These are phyloP conservation scores for Boletus pseudopeckii DNA, from an alignment of 768 basidiomycete genomes.

Conservation along the genomic window DNA sequence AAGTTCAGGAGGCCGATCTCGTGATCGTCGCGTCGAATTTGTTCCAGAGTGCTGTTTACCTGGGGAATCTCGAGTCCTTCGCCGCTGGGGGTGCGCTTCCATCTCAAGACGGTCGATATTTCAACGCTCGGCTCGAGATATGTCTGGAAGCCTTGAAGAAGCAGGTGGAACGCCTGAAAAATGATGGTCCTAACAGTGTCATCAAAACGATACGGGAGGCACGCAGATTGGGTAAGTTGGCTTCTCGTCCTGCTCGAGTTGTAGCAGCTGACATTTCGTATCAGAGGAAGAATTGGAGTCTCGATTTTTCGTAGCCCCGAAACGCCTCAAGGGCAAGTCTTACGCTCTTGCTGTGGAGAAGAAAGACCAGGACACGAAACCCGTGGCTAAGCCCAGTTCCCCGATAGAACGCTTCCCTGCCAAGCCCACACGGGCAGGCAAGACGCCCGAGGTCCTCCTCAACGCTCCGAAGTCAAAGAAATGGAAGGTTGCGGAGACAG, in stretches of 20 bases:
- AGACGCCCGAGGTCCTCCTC: slow-evolving; percentile 59
- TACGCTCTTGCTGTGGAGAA: slow-evolving; percentile 61
- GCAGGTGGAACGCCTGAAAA: slow-evolving; percentile 68
- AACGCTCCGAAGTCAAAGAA: slow-evolving; percentile 24
- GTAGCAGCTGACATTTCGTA: slow-evolving; percentile 5
- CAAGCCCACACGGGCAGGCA: slow-evolving; percentile 36
- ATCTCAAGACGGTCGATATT: slow-evolving; percentile 80
- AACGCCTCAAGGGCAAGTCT: slow-evolving; percentile 71
- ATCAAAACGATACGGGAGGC: slow-evolving; percentile 62
- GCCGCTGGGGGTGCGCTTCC: slow-evolving; percentile 69
- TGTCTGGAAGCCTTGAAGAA: slow-evolving; percentile 51
- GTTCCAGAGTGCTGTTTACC: slow-evolving; percentile 75
- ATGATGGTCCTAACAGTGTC: slow-evolving; percentile 61
- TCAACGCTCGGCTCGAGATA: slow-evolving; percentile 75
- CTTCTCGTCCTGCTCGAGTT: not conserved
- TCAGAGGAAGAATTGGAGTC: slow-evolving; percentile 52
- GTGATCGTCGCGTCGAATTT: slow-evolving; percentile 82
- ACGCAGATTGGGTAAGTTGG: slow-evolving; percentile 52
- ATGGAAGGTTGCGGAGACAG: slow-evolving; percentile 16
- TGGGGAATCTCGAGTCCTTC: slow-evolving; percentile 70
- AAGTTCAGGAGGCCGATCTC: slow-evolving; percentile 79
- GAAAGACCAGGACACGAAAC: slow-evolving; percentile 20
- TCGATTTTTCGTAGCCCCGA: slow-evolving; percentile 44
- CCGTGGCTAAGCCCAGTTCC: slow-evolving; percentile 9
- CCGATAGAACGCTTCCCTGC: slow-evolving; percentile 26